Conservation (phyloP, 345 rosid genomes). For the Brassica cretica region DNA sequence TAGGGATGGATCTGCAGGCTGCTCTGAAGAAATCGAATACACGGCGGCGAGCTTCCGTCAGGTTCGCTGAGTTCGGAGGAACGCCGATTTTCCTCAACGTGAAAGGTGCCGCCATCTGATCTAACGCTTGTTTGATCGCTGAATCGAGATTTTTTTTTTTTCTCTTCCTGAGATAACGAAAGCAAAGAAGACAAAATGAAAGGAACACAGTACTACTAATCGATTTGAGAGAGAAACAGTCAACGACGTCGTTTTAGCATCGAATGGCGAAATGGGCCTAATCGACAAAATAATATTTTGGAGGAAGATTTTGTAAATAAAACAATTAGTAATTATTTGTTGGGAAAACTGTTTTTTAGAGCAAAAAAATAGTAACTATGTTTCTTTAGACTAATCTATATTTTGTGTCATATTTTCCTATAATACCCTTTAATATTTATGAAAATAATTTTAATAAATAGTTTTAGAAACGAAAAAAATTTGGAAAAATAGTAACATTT, state of each 20-base stretch:
- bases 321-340: too few species aligned
- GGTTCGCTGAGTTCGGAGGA: neutral
- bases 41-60: neutral
- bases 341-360: too few species aligned
- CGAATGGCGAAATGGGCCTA: neutral
- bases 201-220: neutral
- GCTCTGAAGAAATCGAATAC: neutral
- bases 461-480: too few species aligned
- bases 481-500: too few species aligned
- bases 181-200: neutral
- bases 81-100: neutral
- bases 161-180: slow-evolving; percentile 1
- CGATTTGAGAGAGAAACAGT: neutral
- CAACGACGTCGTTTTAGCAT: neutral
- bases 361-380: too few species aligned
- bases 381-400: too few species aligned
- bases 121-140: neutral
- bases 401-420: too few species aligned
- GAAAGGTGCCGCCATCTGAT: slow-evolving; percentile 40
- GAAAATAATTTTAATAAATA: too few species aligned
- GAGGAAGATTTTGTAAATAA: neutral
- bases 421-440: too few species aligned
- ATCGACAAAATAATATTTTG: neutral
- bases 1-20: slow-evolving; percentile 47
- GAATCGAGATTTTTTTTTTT: neutral